Percentiles rank a stretch among this genome's conserved stretches.
These are phyloP conservation scores for Boletus coccyginus DNA, from an alignment of 768 basidiomycete species.

Conservation along the genomic window DNA sequence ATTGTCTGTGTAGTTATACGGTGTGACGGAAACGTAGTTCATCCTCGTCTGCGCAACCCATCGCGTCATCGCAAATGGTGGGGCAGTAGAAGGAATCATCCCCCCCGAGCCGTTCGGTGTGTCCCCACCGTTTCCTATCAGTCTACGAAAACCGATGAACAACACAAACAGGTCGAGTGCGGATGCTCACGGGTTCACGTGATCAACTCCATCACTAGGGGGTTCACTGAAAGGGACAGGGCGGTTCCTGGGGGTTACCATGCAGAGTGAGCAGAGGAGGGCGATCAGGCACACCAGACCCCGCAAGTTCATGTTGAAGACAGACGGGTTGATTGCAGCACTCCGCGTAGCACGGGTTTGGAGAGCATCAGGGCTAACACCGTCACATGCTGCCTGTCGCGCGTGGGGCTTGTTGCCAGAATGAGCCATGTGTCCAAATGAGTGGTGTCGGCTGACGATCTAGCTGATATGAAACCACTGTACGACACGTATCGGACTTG, in stretches of 20 bases:
- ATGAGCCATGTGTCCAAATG: not conserved
- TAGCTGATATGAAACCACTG: no score
- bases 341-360: not conserved
- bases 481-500: not conserved
- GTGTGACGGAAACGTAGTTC: conserved; percentile 72
- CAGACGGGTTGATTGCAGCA: not conserved
- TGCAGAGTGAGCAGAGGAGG: conserved; percentile 9
- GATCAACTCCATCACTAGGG: conserved; percentile 40
- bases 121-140: conserved; percentile 73
- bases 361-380: not conserved
- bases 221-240: conserved; percentile 22
- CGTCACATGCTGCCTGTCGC: not conserved
- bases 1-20: conserved; percentile 63
- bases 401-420: not conserved
- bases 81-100: conserved; percentile 74
- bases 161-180: not conserved
- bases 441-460: not conserved
- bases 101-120: conserved; percentile 71
- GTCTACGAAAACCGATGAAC: conserved; percentile 22
- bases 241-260: conserved; percentile 10
- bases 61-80: conserved; percentile 83
- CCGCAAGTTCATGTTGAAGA: not conserved
- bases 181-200: conserved; percentile 43
- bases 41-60: conserved; percentile 81
- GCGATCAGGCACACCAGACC: conserved; percentile 15